These are phyloP conservation scores for Perkinsus olseni DNA, from an alignment of 169 alveolate genomes.

Conservation along the genomic window DNA sequence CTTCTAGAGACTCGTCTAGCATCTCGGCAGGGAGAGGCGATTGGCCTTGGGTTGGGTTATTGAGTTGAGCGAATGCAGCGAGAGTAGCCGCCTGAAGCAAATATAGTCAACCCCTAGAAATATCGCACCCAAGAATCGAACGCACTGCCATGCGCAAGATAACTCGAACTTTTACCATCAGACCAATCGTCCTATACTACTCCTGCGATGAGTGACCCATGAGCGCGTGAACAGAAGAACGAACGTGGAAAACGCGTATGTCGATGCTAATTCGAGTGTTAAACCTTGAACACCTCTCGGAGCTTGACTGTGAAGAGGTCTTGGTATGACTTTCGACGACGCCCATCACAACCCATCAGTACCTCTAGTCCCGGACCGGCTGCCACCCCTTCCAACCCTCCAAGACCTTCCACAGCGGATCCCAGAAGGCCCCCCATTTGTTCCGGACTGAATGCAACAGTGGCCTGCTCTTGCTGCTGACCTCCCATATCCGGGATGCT, in stretches of 20 bases:
- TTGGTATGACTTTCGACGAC: too few species aligned
- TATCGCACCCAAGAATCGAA: background rate
- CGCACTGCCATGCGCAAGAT: background rate
- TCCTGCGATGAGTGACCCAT: too few species aligned
- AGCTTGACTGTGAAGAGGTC: too few species aligned
- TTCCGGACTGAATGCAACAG: background rate
- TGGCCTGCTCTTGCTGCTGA: background rate
- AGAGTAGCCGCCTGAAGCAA: background rate
- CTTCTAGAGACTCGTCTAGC: background rate
- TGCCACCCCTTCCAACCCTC: background rate
- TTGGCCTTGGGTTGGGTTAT: background rate
- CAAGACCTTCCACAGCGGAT: background rate
- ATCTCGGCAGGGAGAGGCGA: background rate
- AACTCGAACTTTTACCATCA: too few species aligned
- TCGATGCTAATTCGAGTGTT: too few species aligned
- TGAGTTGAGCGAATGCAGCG: background rate
- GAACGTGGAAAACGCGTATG: too few species aligned
- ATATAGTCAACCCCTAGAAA: background rate
- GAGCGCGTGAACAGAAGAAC: too few species aligned
- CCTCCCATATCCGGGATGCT: background rate
- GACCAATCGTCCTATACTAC: too few species aligned
- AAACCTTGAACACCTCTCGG: too few species aligned
- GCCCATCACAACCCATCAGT: background rate
- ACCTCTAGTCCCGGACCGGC: background rate
- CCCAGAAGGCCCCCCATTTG: background rate